Conservation (phyloP, 106 monocot genomes). For the Allium cepa region DNA sequence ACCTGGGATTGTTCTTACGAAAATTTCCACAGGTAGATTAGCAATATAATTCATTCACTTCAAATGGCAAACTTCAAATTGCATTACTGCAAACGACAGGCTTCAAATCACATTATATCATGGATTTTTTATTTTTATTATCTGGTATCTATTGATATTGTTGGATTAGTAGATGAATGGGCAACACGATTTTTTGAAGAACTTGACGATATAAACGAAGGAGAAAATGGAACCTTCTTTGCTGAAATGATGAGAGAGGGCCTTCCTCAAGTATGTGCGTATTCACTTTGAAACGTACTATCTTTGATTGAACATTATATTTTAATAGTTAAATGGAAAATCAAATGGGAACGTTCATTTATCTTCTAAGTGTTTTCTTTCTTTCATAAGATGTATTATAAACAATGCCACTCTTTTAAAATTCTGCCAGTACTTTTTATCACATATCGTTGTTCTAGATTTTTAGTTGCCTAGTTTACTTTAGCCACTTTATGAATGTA, state of each 20-base stretch:
- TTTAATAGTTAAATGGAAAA: neutral
- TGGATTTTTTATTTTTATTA: neutral
- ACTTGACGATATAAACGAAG: constrained; percentile 98
- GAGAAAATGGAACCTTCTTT: constrained; percentile 94
- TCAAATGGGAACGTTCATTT: no score
- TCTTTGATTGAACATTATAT: neutral
- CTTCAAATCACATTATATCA: neutral
- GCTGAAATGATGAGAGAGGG: constrained; percentile 97
- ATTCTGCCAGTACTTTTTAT: neutral
- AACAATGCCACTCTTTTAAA: no score
- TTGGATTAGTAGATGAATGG: constrained; percentile 99
- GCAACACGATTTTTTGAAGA: constrained; percentile 98
- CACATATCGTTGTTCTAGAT: no score
- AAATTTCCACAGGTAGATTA: no score
- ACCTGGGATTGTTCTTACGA: no score
- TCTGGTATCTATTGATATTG: constrained; percentile 91
- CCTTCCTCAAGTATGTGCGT: constrained; percentile 74
- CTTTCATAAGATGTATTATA: no score
- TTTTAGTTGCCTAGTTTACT: neutral
- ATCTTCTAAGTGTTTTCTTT: no score
- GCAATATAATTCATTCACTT: no score
- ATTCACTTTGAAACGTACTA: no score
- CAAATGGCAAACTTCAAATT: no score
- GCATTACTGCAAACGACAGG: no score
- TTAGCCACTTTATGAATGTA: no score